phyloP scores from a whole-genome alignment of 306 rosid genomes.

The Cucurbita moschata region DNA sequence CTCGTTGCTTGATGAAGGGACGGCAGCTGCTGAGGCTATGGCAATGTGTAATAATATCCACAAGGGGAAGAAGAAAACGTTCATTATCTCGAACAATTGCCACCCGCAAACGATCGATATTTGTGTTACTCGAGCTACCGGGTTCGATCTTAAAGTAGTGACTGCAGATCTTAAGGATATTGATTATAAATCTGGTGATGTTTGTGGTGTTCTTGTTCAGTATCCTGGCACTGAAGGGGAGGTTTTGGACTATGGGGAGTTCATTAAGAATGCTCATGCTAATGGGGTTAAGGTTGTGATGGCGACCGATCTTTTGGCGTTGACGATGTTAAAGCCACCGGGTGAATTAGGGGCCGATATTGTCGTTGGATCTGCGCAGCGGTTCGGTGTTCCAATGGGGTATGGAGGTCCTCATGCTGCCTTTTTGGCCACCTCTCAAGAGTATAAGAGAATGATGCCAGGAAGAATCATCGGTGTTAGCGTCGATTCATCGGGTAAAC shows the following conservation, averaged over 20 bases:
- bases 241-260: slow-evolving; percentile 85
- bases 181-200: slow-evolving; percentile 77
- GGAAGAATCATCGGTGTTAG: slow-evolving; percentile 94
- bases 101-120: slow-evolving; percentile 92
- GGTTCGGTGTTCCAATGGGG: slow-evolving; percentile 99
- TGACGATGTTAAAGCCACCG: slow-evolving; percentile 86
- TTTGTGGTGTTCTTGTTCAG: slow-evolving; percentile 96
- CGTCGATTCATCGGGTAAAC: slow-evolving; percentile 82
- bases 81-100: slow-evolving; percentile 64
- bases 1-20: slow-evolving; percentile 94
- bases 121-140: slow-evolving; percentile 81
- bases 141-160: slow-evolving; percentile 73
- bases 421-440: slow-evolving; percentile 94
- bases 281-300: slow-evolving; percentile 93
- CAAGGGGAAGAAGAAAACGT: slow-evolving; percentile 90
- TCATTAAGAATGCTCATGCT: slow-evolving; percentile 84
- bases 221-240: slow-evolving; percentile 99
- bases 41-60: slow-evolving; percentile 84
- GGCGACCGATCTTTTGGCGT: slow-evolving; percentile 84
- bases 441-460: slow-evolving; percentile 99
- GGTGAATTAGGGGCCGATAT: slow-evolving; percentile 95
- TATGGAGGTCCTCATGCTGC: slow-evolving; percentile 99
- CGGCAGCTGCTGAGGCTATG: slow-evolving; percentile 99
- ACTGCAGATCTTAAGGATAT: slow-evolving; percentile 52
- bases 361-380: slow-evolving; percentile 93